Base-by-base conservation (phyloP, 1,139 yeast species). In the Debaryomyces sp. region DNA sequence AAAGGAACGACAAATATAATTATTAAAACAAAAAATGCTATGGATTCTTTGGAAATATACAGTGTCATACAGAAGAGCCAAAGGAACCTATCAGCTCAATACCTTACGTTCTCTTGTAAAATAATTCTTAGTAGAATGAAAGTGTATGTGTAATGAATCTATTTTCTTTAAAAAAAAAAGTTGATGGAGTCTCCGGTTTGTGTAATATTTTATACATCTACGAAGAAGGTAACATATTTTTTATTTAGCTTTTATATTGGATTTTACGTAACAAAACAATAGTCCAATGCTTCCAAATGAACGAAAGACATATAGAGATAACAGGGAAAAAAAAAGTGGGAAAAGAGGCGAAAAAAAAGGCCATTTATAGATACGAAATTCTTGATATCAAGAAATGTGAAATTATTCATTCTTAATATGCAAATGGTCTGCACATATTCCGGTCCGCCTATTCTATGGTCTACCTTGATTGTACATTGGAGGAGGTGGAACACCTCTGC, bases 401-500 rank as follows among this genome's bases (percentile, higher is more conserved):
- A 24, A 26, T 26, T 26, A 12, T 26, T 26, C 29, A 26, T 24
- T 8, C 7, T n/a, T 26, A 26, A 26, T 26, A 26, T 2, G 29
- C 29, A 24, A 33, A 10, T 26, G 8, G 33, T 9, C 30, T 13
- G 17, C 22, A 22, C 40, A 37, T 12, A 24, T 24, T 8, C 17
- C n/a, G 13, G 22, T 4, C 18, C 23, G 6, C 30, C 30, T 27
- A 15, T 12, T 26, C 39, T 51, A 51, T 27, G 49, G 54, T 46
- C 55, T 45, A 17, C 58, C 57, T 51, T 60, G 67, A 32, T 35
- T 35, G 33, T 42, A 70, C 60, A 63, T 60, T 22, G 61, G 59
- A 23, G 63, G 61, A 17, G 63, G 64, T 18, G 63, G 62, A 10
- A 57, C 61, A n/a, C 66, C 62, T 42, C 71, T 60, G 4, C 64